Evolutionary conservation across 2,329 filamentous ascomycete genomes (phyloP).

Genomic region (Fusarium camptoceras): DNA sequence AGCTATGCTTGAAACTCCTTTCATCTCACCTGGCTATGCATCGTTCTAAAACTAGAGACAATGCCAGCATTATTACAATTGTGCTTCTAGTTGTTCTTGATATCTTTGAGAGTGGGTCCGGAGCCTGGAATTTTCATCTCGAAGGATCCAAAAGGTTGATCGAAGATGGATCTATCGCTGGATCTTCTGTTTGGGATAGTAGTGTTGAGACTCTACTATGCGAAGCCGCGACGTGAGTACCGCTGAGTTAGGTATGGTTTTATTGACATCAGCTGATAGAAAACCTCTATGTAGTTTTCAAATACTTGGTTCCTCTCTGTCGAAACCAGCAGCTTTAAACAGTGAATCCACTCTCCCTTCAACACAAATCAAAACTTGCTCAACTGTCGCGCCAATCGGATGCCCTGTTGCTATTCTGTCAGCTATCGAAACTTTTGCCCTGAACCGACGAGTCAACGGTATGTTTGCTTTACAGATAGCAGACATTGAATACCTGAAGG

Average conservation of each 20-base stretch:
- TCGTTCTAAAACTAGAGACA: fast-evolving
- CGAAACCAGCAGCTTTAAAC: not conserved
- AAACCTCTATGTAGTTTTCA: not conserved
- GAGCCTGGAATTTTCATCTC: not conserved
- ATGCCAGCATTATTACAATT: not conserved
- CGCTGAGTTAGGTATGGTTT: fast-evolving
- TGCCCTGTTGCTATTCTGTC: not conserved
- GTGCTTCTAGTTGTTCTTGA: not conserved
- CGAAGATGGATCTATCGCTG: not conserved
- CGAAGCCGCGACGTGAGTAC: not conserved
- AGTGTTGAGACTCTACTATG: not conserved
- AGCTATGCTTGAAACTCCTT: not conserved
- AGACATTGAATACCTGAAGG: not conserved
- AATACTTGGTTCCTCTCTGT: not conserved
- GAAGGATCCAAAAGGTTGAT: not conserved
- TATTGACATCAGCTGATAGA: not conserved
- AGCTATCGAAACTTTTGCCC: not conserved
- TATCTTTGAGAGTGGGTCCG: not conserved
- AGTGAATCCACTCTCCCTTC: not conserved
- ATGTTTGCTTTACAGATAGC: no score
- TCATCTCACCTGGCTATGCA: not conserved
- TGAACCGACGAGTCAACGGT: no score
- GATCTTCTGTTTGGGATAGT: not conserved
- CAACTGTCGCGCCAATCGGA: not conserved
- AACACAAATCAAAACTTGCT: not conserved